Percentiles rank a stretch among this genome's conserved stretches.
Evolutionary conservation across 129 eudicot species (phyloP).

Genomic region (Smallanthus sonchifolius): DNA sequence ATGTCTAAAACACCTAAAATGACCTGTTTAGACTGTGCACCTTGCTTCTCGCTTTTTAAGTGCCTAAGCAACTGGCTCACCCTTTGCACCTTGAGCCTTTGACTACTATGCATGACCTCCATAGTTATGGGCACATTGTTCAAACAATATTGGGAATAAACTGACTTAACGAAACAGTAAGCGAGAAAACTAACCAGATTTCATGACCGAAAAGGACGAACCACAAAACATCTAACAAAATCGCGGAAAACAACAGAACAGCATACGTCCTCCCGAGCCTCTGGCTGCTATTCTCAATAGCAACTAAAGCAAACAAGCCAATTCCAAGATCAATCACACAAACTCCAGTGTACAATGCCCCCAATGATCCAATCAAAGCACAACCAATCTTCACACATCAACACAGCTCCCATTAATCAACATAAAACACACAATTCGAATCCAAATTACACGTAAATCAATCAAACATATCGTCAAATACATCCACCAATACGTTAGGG

Average conservation of each 20-base stretch:
- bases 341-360: slow-evolving; percentile 78
- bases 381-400: slow-evolving; percentile 69
- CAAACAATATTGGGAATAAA: too few species aligned
- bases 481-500: background rate
- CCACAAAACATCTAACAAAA: slow-evolving; percentile 71
- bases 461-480: background rate
- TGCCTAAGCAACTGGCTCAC: too few species aligned
- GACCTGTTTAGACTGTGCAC: too few species aligned
- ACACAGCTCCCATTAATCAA: slow-evolving; percentile 19
- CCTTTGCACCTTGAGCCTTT: too few species aligned
- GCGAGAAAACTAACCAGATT: slow-evolving; percentile 49
- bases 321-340: slow-evolving; percentile 64
- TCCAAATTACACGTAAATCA: background rate
- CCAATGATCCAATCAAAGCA: slow-evolving; percentile 91
- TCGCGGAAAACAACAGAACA: slow-evolving; percentile 55
- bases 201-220: slow-evolving; percentile 63
- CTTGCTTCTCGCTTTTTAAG: too few species aligned
- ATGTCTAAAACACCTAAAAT: too few species aligned
- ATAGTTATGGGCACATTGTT: too few species aligned
- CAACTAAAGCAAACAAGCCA: slow-evolving; percentile 72
- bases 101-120: too few species aligned
- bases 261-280: slow-evolving; percentile 84
- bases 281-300: slow-evolving; percentile 93
- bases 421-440: background rate
- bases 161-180: background rate